phyloP scores from a whole-genome alignment of 2,329 filamentous ascomycete genomes.

The Aspergillus phoenicis region DNA sequence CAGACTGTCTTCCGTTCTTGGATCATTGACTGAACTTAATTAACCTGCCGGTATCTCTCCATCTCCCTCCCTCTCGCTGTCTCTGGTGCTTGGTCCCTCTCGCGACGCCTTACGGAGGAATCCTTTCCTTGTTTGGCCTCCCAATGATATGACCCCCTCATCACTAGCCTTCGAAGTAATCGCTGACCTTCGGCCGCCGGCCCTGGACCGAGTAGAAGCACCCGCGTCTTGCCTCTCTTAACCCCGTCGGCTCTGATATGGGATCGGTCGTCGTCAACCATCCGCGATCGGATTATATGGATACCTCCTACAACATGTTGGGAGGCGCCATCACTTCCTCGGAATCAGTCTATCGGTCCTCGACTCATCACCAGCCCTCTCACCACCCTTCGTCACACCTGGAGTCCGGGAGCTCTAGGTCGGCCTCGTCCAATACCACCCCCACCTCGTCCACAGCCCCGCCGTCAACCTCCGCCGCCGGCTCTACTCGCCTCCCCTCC shows the following conservation, averaged over 20 bases:
- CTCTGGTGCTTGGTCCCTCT: background rate
- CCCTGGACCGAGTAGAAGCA: slow-evolving; percentile 14
- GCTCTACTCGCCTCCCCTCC: slow-evolving; percentile 36
- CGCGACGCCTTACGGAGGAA: slow-evolving; percentile 6
- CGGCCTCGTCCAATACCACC: slow-evolving; percentile 36
- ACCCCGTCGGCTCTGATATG: slow-evolving; percentile 50
- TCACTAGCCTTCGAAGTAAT: slow-evolving; percentile 3
- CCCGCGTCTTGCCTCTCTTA: slow-evolving; percentile 9
- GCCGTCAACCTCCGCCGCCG: slow-evolving; percentile 35
- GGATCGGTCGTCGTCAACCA: slow-evolving; percentile 66
- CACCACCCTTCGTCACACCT: slow-evolving; percentile 28
- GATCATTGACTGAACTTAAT: background rate
- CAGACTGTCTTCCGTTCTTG: background rate
- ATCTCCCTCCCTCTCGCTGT: background rate
- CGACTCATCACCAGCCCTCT: slow-evolving; percentile 30
- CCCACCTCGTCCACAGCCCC: slow-evolving; percentile 42
- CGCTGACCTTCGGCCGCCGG: slow-evolving; percentile 21
- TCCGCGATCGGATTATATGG: slow-evolving; percentile 71
- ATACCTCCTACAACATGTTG: slow-evolving; percentile 72
- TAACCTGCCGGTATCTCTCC: background rate
- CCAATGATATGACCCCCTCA: background rate
- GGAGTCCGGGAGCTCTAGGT: slow-evolving; percentile 33
- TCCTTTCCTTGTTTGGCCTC: slow-evolving; percentile 1
- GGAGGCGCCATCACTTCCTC: slow-evolving; percentile 47
- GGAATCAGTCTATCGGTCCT: slow-evolving; percentile 42